Conservation (phyloP, 2,329 filamentous ascomycete species). For the Paecilomyces sp. region DNA sequence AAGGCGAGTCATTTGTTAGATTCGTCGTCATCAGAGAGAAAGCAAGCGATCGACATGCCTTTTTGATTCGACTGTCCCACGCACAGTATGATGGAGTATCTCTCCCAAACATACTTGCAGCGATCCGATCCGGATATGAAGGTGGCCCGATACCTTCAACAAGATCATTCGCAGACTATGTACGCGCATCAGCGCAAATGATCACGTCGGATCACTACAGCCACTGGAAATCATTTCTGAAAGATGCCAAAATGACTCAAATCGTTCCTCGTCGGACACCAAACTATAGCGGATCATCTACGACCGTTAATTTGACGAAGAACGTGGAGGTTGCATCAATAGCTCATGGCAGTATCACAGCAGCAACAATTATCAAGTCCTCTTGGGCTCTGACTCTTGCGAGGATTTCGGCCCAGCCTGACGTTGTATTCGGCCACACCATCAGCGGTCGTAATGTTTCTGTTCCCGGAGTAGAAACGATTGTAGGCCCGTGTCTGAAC, state of each 20-base stretch:
- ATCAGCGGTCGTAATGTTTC: constrained; percentile 58
- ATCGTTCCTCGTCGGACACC: constrained; percentile 25
- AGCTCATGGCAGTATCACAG: constrained; percentile 51
- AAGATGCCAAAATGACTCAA: constrained; percentile 46
- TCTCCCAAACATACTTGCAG: constrained; percentile 53
- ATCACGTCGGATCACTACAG: constrained; percentile 43
- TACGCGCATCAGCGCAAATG: constrained; percentile 32
- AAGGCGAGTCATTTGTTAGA: constrained; percentile 55
- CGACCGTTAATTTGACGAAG: constrained; percentile 28
- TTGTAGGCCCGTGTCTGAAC: constrained; percentile 61
- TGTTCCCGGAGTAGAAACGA: constrained; percentile 47
- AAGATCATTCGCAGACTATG: constrained; percentile 41
- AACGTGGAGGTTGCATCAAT: constrained; percentile 33
- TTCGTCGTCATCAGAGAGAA: constrained; percentile 48
- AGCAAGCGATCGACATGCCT: constrained; percentile 39
- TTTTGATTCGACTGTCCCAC: constrained; percentile 57
- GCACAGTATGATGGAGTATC: constrained; percentile 65
- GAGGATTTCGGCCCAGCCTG: constrained; percentile 43
- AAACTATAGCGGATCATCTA: constrained; percentile 28
- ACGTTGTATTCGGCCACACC: constrained; percentile 61
- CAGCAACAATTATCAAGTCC: constrained; percentile 59
- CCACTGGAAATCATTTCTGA: constrained; percentile 56
- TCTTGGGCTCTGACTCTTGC: constrained; percentile 60
- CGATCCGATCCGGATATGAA: constrained; percentile 51
- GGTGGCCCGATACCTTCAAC: constrained; percentile 32